Percentiles rank a stretch among this genome's conserved stretches.
Evolutionary conservation across 495 filamentous ascomycete genomes (phyloP).

Genomic region (Aspergillus diversus): DNA sequence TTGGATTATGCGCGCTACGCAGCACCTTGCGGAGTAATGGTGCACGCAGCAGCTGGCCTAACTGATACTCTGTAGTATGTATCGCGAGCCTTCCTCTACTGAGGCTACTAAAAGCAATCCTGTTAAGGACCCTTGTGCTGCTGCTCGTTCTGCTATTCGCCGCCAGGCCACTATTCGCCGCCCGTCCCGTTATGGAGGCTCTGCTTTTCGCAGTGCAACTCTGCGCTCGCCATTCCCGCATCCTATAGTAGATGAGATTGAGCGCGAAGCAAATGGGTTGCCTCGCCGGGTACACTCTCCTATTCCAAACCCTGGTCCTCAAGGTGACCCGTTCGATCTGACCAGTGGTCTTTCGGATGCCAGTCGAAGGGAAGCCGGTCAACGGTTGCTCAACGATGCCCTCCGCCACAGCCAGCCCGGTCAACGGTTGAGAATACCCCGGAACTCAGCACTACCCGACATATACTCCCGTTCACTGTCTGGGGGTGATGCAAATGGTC

Average conservation of each 20-base stretch:
- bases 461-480: slow-evolving; percentile 29
- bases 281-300: slow-evolving; percentile 35
- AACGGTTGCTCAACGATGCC: slow-evolving; percentile 34
- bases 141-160: slow-evolving; percentile 74
- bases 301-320: slow-evolving; percentile 31
- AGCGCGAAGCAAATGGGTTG: slow-evolving; percentile 38
- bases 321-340: slow-evolving; percentile 40
- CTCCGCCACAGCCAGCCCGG: slow-evolving; percentile 37
- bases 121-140: slow-evolving; percentile 61
- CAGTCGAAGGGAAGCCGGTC: slow-evolving; percentile 39
- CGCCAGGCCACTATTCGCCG: slow-evolving; percentile 53
- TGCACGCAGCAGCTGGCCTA: slow-evolving; percentile 19
- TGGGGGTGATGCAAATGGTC: slow-evolving; percentile 22
- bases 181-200: slow-evolving; percentile 33
- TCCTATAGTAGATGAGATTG: slow-evolving; percentile 51
- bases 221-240: slow-evolving; percentile 39
- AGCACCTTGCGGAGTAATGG: slow-evolving; percentile 20
- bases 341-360: slow-evolving; percentile 32
- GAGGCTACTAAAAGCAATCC: slow-evolving; percentile 59
- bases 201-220: slow-evolving; percentile 37
- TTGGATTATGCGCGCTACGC: slow-evolving; percentile 31
- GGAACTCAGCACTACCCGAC: slow-evolving; percentile 31
- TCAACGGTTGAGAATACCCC: slow-evolving; percentile 38
- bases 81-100: slow-evolving; percentile 53
- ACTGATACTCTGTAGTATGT: slow-evolving; percentile 52